Base-by-base conservation (phyloP, 768 basidiomycete genomes). In the Boletus subcaerulescens region DNA sequence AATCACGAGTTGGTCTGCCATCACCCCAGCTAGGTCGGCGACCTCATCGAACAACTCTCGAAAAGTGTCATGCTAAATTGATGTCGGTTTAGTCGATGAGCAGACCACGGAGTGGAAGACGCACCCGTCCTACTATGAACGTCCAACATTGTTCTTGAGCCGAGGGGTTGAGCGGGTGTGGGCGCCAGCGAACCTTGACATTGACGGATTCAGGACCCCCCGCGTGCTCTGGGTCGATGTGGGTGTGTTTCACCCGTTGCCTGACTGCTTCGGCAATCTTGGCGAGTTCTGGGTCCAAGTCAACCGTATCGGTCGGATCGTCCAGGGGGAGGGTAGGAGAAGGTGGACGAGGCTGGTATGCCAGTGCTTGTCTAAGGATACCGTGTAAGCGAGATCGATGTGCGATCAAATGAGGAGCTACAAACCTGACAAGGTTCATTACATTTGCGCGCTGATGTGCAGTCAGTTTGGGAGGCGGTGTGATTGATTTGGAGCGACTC, bases 401-500 rank as follows among this genome's bases (percentile, higher is more conserved):
- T 26, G 18, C 29, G 15, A 36, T 36, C 31, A 18, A 40, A 42
- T 13, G 41, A 61, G 14, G 36, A 43, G 26, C 7, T 24, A 57
- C 74, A 50, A 62, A 90, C 90, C 83, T 77, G 46, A 90, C 80
- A 17, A 88, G 69, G 35, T 79, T 73, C 39, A 78, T 79, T 14
- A 87, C 84, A 51, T 76, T 76, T 60, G 81, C 76, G 1, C 85
- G 72, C 52, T 83, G 78, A 31, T 81, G 73, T 11, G 70, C 64
- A 3, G 86, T 73, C 14, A 91, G 68, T 35, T 74, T 75, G 0
- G 89, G 90, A 5, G 89, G 89, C 3, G 90, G 89, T 0, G 89
- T 92, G 38, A 91, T 79, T 4, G 89, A 92, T 22, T 76, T 73
- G 31, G 87, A 90, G 38, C 84, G 83, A 65, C 82, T 85, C 43